Evolutionary conservation across 768 basidiomycete species (phyloP), one percentile per base, ranked within the genome.

Genomic region (Collybia mongolica): DNA sequence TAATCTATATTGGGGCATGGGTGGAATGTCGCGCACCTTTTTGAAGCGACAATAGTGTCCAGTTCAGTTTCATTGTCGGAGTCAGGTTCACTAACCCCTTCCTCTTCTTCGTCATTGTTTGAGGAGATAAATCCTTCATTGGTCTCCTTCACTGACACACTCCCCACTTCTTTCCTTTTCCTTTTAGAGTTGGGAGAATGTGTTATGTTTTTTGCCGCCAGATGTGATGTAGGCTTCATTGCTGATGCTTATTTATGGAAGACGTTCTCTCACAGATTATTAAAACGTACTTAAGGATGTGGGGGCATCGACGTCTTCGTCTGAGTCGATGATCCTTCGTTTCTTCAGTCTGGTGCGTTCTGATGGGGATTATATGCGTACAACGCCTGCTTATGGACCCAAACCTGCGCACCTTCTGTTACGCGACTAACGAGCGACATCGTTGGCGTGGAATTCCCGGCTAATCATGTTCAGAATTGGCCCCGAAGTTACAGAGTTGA

Each of bases 281-380:
- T 9, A 32, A 32, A 12, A 32, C 32, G 5, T 32, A 32, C 32
- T 32, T 3, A 46, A 14, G 60, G 23, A 56, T 23, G 50, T 41
- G 22, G 29, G 29, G 9, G 50, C 56, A 18, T 67, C 70, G 6
- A 71, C 64, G 37, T 82, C 84, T 18, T 82, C 78, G 26, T 82
- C 83, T 0, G 81, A 83, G 26, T 78, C 69, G 5, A 79, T 57
- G 22, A 83, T 73, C 49, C 76, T 75, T 43, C 82, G 68, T 59
- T 72, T 80, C 66, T 86, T 86, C 6, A 66, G 29, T 42, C 60
- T 73, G 8, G 67, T 62, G 22, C 59, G 65, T 53, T 68, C 73
- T 68, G 46, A n/a, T 49, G 36, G 14, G 19, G 11, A 26, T 8
- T 24, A 26, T 26, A n/a, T 17, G 22, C 40, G 28, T 26, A 29